These are phyloP conservation scores for Quambalaria eucalypti DNA, from an alignment of 1,284 basidiomycete species.

Conservation along the genomic window DNA sequence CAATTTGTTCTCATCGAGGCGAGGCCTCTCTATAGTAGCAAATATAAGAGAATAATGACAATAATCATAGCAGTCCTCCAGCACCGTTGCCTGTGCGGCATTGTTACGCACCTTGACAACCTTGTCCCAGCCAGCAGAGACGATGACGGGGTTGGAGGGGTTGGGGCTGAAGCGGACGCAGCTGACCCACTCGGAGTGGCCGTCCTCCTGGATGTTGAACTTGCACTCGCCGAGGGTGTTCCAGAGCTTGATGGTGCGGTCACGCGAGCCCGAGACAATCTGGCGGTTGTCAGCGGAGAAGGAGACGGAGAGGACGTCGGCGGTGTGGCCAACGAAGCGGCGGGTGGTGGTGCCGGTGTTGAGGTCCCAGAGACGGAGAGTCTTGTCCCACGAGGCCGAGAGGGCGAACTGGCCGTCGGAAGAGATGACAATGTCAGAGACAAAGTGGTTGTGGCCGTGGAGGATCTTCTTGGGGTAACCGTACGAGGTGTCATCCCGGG, in stretches of 20 bases:
- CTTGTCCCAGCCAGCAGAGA: conserved; percentile 99
- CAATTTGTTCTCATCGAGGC: conserved; percentile 60
- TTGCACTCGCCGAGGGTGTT: conserved; percentile 99
- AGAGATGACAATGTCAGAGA: conserved; percentile 80
- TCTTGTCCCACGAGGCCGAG: conserved; percentile 99
- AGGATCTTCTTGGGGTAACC: conserved; percentile 72
- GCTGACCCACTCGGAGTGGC: conserved; percentile 71
- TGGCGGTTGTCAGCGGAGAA: conserved; percentile 54
- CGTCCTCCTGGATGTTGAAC: conserved; percentile 98
- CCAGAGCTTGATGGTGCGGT: conserved; percentile 97
- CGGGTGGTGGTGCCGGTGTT: conserved; percentile 46
- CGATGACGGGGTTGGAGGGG: conserved; percentile 93
- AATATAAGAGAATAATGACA: conserved; percentile 53
- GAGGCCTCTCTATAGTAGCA: conserved; percentile 68
- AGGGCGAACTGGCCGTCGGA: conserved; percentile 99
- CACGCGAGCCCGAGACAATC: conserved; percentile 95
- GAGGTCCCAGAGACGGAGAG: conserved; percentile 85
- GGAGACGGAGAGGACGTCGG: conserved; percentile 74
- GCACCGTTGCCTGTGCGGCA: neutral
- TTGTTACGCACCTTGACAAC: conserved; percentile 81
- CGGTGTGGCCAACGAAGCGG: conserved; percentile 95
- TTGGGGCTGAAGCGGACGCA: conserved; percentile 99
- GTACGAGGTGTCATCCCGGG: conserved; percentile 66
- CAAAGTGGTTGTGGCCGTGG: conserved; percentile 99
- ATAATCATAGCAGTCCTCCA: neutral